phyloP scores from a whole-genome alignment of 352 stramenopile genomes.

The Elongisporangium anandrum region DNA sequence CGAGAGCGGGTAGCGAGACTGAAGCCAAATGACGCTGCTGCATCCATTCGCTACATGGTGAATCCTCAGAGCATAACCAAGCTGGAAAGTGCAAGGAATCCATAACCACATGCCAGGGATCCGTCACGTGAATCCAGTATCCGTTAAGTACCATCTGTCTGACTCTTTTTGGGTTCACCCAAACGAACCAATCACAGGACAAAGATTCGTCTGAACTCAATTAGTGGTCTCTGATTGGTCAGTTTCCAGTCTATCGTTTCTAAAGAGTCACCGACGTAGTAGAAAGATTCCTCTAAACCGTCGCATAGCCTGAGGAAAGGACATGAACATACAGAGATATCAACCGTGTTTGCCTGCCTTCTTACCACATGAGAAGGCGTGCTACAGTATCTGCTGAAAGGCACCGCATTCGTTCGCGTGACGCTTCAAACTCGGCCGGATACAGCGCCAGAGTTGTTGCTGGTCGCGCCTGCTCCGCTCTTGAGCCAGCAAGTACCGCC shows the following conservation, averaged over 20 bases:
- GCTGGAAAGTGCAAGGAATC: background rate
- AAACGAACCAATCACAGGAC: background rate
- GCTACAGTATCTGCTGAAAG: background rate
- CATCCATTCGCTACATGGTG: background rate
- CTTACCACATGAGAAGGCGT: background rate
- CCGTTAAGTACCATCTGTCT: too few species aligned
- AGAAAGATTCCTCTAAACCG: too few species aligned
- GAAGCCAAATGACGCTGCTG: background rate
- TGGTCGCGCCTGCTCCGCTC: conserved; percentile 11
- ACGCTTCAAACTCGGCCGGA: conserved; percentile 16
- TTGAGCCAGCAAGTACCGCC: conserved; percentile 63
- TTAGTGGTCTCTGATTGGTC: background rate
- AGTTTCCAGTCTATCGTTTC: background rate
- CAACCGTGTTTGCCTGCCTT: too few species aligned
- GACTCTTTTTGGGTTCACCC: too few species aligned
- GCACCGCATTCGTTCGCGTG: too few species aligned
- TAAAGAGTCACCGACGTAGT: background rate
- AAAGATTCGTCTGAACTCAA: background rate
- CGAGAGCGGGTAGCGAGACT: background rate
- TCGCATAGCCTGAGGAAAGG: too few species aligned
- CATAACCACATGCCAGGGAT: background rate
- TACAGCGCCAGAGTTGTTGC: conserved; percentile 15
- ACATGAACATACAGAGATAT: too few species aligned
- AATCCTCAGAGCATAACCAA: background rate
- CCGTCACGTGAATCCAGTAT: background rate